Conservation (phyloP, 495 filamentous ascomycete genomes). For the Darksidea phi region DNA sequence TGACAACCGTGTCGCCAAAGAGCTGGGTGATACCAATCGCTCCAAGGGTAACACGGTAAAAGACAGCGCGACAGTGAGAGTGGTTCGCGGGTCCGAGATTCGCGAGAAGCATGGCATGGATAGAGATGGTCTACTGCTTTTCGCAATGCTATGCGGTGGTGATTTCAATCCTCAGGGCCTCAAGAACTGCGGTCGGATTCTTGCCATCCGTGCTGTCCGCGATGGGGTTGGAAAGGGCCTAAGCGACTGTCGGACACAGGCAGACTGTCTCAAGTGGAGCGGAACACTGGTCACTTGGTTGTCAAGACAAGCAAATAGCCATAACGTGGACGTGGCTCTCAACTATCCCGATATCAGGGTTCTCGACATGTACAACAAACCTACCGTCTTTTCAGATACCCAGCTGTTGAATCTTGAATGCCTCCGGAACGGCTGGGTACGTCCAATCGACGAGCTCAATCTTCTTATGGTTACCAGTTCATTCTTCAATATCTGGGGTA, state of each 20-base stretch:
- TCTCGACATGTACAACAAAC: slow-evolving; percentile 30
- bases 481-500: slow-evolving; percentile 33
- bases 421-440: slow-evolving; percentile 30
- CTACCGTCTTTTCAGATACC: slow-evolving; percentile 26
- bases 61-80: slow-evolving; percentile 22
- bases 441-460: slow-evolving; percentile 29
- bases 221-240: slow-evolving; percentile 14
- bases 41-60: slow-evolving; percentile 29
- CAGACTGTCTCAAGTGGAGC: slow-evolving; percentile 20
- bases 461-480: slow-evolving; percentile 24
- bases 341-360: slow-evolving; percentile 21
- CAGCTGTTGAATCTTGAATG: slow-evolving; percentile 28
- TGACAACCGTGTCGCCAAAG: slow-evolving; percentile 22
- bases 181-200: slow-evolving; percentile 27
- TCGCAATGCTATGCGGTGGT: slow-evolving; percentile 35
- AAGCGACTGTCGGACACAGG: slow-evolving; percentile 11
- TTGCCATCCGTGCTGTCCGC: slow-evolving; percentile 15
- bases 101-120: slow-evolving; percentile 16
- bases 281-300: slow-evolving; percentile 7
- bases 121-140: slow-evolving; percentile 32
- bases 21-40: slow-evolving; percentile 1
- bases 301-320: not conserved
- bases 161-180: slow-evolving; percentile 38
- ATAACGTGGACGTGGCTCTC: not conserved
- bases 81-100: slow-evolving; percentile 19